phyloP scores from a whole-genome alignment of 306 rosid genomes.

The Quercus mongolica region DNA sequence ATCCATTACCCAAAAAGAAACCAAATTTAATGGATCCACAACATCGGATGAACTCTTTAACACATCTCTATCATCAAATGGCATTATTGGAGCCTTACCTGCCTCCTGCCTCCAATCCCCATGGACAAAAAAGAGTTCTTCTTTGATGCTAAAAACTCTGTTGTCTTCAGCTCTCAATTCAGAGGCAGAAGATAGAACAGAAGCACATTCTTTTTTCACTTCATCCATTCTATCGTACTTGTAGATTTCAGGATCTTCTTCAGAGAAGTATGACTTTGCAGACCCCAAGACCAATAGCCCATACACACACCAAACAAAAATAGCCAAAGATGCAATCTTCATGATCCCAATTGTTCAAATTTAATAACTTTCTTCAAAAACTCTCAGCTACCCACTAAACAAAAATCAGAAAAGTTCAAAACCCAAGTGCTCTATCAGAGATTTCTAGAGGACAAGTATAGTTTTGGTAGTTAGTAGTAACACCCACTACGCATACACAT shows the following conservation, averaged over 20 bases:
- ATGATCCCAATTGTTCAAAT: conserved; percentile 33
- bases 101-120: conserved; percentile 84
- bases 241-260: conserved; percentile 26
- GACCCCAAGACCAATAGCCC: conserved; percentile 41
- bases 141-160: conserved; percentile 40
- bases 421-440: conserved; percentile 19
- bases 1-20: conserved; percentile 68
- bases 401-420: neutral
- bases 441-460: neutral
- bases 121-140: conserved; percentile 57
- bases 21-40: conserved; percentile 43
- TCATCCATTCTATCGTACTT: conserved; percentile 68
- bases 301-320: conserved; percentile 40
- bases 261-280: conserved; percentile 34
- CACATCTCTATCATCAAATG: conserved; percentile 43
- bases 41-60: conserved; percentile 11
- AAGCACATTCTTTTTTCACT: conserved; percentile 62
- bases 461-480: conserved; percentile 10
- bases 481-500: conserved; percentile 11
- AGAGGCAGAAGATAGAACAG: conserved; percentile 64
- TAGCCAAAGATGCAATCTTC: conserved; percentile 43
- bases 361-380: conserved; percentile 1
- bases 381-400: neutral
- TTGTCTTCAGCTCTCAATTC: conserved; percentile 48
- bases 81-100: conserved; percentile 67